Evolutionary conservation across 1,139 yeast genomes (phyloP).

Genomic region (Geotrichum armillariae): DNA sequence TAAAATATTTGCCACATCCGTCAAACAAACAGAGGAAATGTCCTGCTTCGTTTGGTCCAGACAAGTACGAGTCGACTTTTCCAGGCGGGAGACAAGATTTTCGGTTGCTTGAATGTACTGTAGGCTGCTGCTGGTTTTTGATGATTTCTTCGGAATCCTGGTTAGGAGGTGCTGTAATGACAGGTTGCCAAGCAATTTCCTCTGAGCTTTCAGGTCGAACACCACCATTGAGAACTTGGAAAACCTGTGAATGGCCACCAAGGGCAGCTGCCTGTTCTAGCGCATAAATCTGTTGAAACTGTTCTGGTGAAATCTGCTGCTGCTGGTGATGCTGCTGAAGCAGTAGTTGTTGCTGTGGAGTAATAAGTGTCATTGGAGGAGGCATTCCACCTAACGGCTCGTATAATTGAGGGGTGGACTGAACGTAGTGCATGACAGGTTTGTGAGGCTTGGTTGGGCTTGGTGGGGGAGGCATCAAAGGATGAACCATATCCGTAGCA

Average conservation of each 20-base stretch:
- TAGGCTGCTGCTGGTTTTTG: constrained; percentile 31
- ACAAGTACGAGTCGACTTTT: constrained; percentile 78
- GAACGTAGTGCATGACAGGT: background rate
- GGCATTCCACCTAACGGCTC: constrained; percentile 10
- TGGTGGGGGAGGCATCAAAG: constrained; percentile 17
- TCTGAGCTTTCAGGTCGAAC: constrained; percentile 6
- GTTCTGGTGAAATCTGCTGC: constrained; percentile 20
- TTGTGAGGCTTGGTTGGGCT: constrained; percentile 9
- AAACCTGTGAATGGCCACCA: constrained; percentile 19
- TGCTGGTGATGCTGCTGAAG: constrained; percentile 21
- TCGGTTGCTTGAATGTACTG: constrained; percentile 31
- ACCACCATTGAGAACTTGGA: constrained; percentile 20
- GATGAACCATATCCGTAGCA: constrained; percentile 16
- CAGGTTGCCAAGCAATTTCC: constrained; percentile 40
- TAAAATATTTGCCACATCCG: constrained; percentile 79
- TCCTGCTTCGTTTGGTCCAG: constrained; percentile 70
- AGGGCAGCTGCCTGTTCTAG: constrained; percentile 21
- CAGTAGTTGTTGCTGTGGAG: constrained; percentile 20
- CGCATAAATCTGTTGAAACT: constrained; percentile 21
- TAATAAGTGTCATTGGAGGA: constrained; percentile 13
- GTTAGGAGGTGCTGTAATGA: constrained; percentile 38
- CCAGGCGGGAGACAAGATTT: constrained; percentile 84
- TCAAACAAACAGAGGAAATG: constrained; percentile 72
- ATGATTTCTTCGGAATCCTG: constrained; percentile 37
- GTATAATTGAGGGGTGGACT: constrained; percentile 3